Evolutionary conservation across 805 yeast species (phyloP).

Genomic region (Candida pseudoglaebosa): DNA sequence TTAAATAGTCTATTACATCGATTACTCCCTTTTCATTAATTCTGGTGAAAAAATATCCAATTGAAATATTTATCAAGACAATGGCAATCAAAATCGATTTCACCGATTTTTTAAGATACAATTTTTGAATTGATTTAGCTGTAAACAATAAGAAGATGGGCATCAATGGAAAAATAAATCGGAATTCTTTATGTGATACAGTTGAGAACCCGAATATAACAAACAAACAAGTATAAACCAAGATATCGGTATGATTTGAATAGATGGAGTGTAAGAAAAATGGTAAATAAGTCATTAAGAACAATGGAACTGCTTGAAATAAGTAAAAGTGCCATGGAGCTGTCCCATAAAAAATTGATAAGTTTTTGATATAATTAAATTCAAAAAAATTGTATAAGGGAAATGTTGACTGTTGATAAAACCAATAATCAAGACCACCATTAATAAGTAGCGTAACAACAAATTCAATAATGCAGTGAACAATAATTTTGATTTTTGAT

Average conservation of each 20-base stretch:
- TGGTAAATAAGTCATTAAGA: slow-evolving; percentile 66
- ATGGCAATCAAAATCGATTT: slow-evolving; percentile 13
- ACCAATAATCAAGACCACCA: slow-evolving; percentile 50
- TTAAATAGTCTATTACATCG: slow-evolving; percentile 53
- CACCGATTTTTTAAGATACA: slow-evolving; percentile 3
- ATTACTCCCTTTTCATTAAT: slow-evolving; percentile 86
- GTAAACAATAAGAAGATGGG: slow-evolving; percentile 62
- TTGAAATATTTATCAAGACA: slow-evolving; percentile 30
- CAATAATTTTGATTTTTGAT: slow-evolving; percentile 13
- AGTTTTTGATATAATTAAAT: slow-evolving; percentile 70
- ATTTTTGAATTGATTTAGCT: slow-evolving; percentile 32
- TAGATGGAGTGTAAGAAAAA: slow-evolving; percentile 34
- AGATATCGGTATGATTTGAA: slow-evolving; percentile 12
- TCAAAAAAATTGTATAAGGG: slow-evolving; percentile 70
- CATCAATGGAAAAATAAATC: slow-evolving; percentile 82
- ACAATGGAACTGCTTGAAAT: slow-evolving; percentile 75
- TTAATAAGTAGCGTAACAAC: slow-evolving; percentile 33
- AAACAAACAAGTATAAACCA: slow-evolving; percentile 26
- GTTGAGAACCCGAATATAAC: slow-evolving; percentile 57
- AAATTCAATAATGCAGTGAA: slow-evolving; percentile 17
- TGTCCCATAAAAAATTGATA: slow-evolving; percentile 79
- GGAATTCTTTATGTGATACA: slow-evolving; percentile 82
- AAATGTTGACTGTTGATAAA: slow-evolving; percentile 52
- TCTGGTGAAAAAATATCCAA: slow-evolving; percentile 53
- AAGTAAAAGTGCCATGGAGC: slow-evolving; percentile 85